Percentiles rank a stretch among this genome's conserved stretches.
Conservation (phyloP, 2,329 filamentous ascomycete species). For the Clathrospora elynae region DNA sequence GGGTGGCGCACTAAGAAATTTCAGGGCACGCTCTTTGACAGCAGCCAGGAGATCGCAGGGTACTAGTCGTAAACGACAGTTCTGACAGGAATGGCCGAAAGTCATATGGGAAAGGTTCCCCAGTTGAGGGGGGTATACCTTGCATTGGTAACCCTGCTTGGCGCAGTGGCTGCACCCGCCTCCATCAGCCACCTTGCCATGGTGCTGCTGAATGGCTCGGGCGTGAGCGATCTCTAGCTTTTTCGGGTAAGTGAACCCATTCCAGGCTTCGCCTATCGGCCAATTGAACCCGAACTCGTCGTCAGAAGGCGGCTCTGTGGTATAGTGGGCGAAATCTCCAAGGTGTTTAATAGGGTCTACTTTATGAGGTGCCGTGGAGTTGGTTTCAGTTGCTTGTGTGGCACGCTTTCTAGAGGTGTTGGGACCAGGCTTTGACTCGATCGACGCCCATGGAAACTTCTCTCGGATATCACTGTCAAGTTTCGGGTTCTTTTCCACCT, state of each 20-base stretch:
- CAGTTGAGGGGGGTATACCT: constrained; percentile 8
- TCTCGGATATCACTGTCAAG: constrained; percentile 7
- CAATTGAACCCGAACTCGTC: constrained; percentile 6
- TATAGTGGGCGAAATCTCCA: constrained; percentile 10
- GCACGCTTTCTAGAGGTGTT: constrained; percentile 5
- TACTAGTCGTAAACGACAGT: constrained; percentile 7
- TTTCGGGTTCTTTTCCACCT: neutral
- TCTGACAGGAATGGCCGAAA: constrained; percentile 12
- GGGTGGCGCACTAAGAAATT: neutral
- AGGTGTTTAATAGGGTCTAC: constrained; percentile 6
- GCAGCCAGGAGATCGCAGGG: constrained; percentile 5
- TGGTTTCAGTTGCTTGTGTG: neutral
- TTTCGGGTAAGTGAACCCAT: neutral
- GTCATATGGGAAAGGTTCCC: constrained; percentile 1
- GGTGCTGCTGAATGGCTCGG: constrained; percentile 12
- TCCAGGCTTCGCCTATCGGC: constrained; percentile 2
- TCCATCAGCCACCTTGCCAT: constrained; percentile 6
- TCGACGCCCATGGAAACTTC: constrained; percentile 12
- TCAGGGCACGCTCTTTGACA: neutral
- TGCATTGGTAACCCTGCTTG: constrained; percentile 9
- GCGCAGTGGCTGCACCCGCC: constrained; percentile 9
- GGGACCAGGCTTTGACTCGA: constrained; percentile 1
- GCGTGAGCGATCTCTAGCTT: constrained; percentile 17
- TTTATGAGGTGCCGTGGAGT: neutral
- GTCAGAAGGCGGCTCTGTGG: constrained; percentile 5